Percentiles rank a stretch among this genome's conserved stretches.
Conservation (phyloP, 164 flowering plant species). For the Nymphaea colorata region DNA sequence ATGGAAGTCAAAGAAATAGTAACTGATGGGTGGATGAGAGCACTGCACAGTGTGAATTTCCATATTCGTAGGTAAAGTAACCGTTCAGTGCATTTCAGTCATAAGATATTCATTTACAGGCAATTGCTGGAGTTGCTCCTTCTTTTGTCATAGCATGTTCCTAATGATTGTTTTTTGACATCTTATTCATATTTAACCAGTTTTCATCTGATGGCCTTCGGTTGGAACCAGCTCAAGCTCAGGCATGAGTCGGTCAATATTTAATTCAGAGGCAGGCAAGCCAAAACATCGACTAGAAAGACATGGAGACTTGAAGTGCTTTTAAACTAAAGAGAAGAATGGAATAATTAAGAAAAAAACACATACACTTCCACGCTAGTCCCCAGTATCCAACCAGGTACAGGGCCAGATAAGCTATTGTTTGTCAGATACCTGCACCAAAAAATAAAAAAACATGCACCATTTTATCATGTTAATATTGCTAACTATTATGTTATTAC, state of each 20-base stretch:
- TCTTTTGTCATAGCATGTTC: no score
- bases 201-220: background rate
- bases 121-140: no score
- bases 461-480: slow-evolving; percentile 5
- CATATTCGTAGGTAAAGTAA: no score
- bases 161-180: no score
- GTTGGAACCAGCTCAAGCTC: background rate
- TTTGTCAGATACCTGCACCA: slow-evolving; percentile 47
- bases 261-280: background rate
- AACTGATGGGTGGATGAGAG: no score
- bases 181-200: background rate
- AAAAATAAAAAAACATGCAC: background rate
- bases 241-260: background rate
- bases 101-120: no score
- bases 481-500: background rate
- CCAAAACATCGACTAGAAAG: background rate
- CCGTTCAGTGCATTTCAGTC: no score
- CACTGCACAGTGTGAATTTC: no score
- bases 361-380: slow-evolving; percentile 54
- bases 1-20: no score
- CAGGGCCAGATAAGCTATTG: slow-evolving; percentile 47
- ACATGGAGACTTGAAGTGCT: background rate
- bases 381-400: slow-evolving; percentile 42
- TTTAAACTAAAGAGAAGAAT: background rate
- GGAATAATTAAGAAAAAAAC: slow-evolving; percentile 4